Base-by-base conservation (phyloP, 2,329 filamentous ascomycete genomes). In the Lecanosticta acicola region DNA sequence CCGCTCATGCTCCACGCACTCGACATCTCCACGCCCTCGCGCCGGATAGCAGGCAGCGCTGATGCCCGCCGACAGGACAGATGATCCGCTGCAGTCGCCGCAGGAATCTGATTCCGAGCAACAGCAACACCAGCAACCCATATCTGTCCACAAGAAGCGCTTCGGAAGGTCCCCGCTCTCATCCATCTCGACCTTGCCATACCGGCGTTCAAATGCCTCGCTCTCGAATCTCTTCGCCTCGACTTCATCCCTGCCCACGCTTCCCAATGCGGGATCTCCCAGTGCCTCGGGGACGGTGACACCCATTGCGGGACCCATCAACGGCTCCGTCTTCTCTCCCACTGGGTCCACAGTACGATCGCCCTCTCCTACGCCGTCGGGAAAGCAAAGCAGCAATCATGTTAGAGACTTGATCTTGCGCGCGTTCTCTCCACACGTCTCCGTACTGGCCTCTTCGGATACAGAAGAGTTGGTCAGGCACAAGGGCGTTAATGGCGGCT, bases 391-490 rank as follows among this genome's bases (percentile, higher is more conserved):
- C 11, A 55, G 50, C 40, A 55, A 80, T 51, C 79, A 82, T 59
- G 71, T 76, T 41, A 69, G 78, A 45, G 75, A 76, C 24, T 71
- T 95, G 40, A 83, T 97, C 35, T 74, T 94, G 43, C 83, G 84
- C 48, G 84, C 89, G 2, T 95, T 95, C 64, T 87, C 91, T 11
- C 94, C 93, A 1, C 86, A 93, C 53, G 81, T 98, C 37, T 87
- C 86, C 4, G 80, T 98, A 20, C 84, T 90, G 57, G 80, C 88
- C n/a, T 95, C 91, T 11, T 72, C 78, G 13, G 91, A 97, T 62
- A 93, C 88, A 1, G 85, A 96, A 61, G 78, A 83, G 46, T 69
- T 98, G 48, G 77, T 89, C 44, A 76, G 75, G 48, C 82, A 85
- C 53, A 98, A 98, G 68, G 94, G 94, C 0, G 87, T 97, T 55